These are phyloP conservation scores for Colletotrichum costaricense DNA, from an alignment of 2,329 filamentous ascomycete species.

Conservation along the genomic window DNA sequence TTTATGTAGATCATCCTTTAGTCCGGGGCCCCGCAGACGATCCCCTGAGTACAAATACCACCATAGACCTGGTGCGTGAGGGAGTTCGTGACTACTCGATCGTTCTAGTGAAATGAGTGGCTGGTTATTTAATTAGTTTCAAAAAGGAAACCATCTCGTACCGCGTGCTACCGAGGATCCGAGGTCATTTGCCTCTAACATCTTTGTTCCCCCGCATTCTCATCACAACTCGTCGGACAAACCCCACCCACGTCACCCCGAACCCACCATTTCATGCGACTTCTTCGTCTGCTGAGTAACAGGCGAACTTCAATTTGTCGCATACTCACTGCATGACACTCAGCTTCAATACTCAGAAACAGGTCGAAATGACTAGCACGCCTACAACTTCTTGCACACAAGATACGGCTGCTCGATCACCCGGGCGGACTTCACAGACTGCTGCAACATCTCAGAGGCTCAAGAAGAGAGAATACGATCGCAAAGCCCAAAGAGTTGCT, in stretches of 20 bases:
- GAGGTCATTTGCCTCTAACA: neutral
- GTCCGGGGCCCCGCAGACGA: too few relatives aligned
- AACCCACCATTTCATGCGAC: neutral
- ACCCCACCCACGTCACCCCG: neutral
- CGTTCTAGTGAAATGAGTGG: neutral
- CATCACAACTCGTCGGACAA: neutral
- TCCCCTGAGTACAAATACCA: neutral
- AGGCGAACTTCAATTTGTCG: neutral
- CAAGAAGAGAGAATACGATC: constrained; percentile 46
- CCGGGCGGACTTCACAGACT: neutral
- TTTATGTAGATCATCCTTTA: too few relatives aligned
- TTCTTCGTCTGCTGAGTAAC: neutral
- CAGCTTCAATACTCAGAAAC: neutral
- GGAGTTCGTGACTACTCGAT: neutral
- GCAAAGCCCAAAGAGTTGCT: constrained; percentile 44
- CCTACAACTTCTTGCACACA: neutral
- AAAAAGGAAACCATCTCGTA: neutral
- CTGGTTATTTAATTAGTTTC: neutral
- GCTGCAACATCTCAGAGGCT: constrained; percentile 24
- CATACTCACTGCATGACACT: neutral
- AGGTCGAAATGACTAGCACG: neutral
- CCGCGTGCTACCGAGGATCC: neutral
- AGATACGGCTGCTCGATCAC: neutral
- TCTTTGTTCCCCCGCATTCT: neutral
- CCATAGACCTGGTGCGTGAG: neutral